Evolutionary conservation across 495 filamentous ascomycete species (phyloP).

Genomic region (Evernia prunastri): DNA sequence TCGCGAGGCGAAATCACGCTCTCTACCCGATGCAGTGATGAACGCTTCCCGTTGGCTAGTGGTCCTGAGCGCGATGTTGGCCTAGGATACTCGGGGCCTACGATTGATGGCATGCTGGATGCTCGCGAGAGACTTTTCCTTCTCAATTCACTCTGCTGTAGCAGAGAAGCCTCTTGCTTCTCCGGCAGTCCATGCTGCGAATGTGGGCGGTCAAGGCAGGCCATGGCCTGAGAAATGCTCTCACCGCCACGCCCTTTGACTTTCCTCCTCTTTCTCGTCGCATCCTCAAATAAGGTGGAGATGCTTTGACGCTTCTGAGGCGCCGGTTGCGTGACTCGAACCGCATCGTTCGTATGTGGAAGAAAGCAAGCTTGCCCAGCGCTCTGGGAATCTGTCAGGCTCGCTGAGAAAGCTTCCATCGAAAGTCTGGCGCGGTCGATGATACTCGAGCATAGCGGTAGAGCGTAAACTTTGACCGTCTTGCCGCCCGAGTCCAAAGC

Average conservation of each 20-base stretch:
- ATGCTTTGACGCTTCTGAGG: slow-evolving; percentile 51
- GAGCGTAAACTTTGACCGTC: slow-evolving; percentile 28
- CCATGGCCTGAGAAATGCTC: slow-evolving; percentile 51
- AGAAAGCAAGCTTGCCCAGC: slow-evolving; percentile 16
- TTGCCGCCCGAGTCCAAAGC: slow-evolving; percentile 10
- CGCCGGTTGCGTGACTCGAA: slow-evolving; percentile 16
- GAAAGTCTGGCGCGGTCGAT: slow-evolving; percentile 15
- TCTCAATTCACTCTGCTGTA: slow-evolving; percentile 8
- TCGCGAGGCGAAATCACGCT: slow-evolving; percentile 17
- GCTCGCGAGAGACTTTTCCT: slow-evolving; percentile 16
- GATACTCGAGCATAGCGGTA: slow-evolving; percentile 37
- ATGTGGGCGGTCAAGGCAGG: slow-evolving; percentile 24
- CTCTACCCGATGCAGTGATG: slow-evolving; percentile 23
- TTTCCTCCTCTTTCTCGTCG: slow-evolving; percentile 49
- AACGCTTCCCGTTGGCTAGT: slow-evolving; percentile 18
- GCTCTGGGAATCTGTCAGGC: not conserved
- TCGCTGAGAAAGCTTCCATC: slow-evolving; percentile 1
- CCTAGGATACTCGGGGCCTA: not conserved
- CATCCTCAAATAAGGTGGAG: slow-evolving; percentile 52
- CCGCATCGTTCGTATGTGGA: not conserved
- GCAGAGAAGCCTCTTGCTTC: not conserved
- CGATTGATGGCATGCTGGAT: slow-evolving; percentile 6
- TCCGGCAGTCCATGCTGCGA: not conserved
- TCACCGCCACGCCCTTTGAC: slow-evolving; percentile 51
- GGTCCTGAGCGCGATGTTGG: slow-evolving; percentile 1